Evolutionary conservation across 176 grass and related monocot species (phyloP), one percentile per base, ranked within the genome.

Genomic region (Rhipidocladum racemiflorum): DNA sequence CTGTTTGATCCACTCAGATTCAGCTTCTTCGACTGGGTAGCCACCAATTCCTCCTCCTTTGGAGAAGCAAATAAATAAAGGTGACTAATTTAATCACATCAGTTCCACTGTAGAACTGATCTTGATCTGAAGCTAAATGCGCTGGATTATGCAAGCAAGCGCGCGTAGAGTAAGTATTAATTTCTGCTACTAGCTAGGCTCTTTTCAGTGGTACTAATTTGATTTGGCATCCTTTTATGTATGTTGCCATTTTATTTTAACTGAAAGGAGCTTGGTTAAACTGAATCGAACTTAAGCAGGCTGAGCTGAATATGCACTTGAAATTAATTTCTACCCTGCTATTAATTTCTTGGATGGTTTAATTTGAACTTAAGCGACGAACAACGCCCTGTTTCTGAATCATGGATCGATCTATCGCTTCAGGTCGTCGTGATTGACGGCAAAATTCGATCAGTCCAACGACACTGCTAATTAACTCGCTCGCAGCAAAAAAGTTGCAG

Each of bases 1-100:
- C 69, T 69, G 61, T 72, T 78, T 13, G 77, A 97, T 83, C 87
- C 94, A 21, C 87, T 89, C 91, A 85, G 49, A 75, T 83, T 88
- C 79, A 72, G 68, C 65, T 88, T 92, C 83, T 85, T 88, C 42
- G 84, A 84, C 57, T 92, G 74, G 85, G 42, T 50, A 50, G 48
- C 48, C 16, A 18, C 40, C 21, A 71, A 65, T 3, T 77, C 68
- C 68, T 66, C 51, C 13, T 9, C n/a, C n/a, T n/a, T 35, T 2
- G 74, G 65, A 70, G 65, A 85, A 23, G 66, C 53, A 30, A 56
- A 76, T 34, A 59, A 76, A 42, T 60, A 59, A 56, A 23, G 6
- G 48, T 6, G 43, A n/a, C 15, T 56, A 42, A 12, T 13, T 23
- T 68, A 14, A 68, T 42, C 64, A 80, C 45, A 16, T 65, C 50